These are phyloP conservation scores for Sporisorium iseilematis-ciliati DNA, from an alignment of 1,284 basidiomycete genomes.

Conservation along the genomic window DNA sequence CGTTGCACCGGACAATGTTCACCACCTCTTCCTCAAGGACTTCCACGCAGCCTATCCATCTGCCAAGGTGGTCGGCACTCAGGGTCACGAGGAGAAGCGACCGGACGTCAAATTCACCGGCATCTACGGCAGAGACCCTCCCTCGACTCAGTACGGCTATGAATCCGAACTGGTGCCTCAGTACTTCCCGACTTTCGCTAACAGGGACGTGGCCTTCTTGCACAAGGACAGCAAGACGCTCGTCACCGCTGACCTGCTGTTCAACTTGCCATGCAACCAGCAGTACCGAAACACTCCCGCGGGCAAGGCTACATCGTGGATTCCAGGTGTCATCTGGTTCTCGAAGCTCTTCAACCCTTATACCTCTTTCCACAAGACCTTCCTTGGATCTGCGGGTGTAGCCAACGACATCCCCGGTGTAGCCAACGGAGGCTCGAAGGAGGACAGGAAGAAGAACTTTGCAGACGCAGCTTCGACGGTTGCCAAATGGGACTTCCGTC, in stretches of 20 bases:
- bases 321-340: conserved; percentile 56
- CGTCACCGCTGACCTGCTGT: conserved; percentile 86
- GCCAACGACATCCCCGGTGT: conserved; percentile 38
- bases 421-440: conserved; percentile 67
- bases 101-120: conserved; percentile 71
- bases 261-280: conserved; percentile 88
- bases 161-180: conserved; percentile 51
- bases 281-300: conserved; percentile 72
- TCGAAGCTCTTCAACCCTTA: conserved; percentile 46
- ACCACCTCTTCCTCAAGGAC: conserved; percentile 71
- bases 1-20: conserved; percentile 72
- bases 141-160: conserved; percentile 51
- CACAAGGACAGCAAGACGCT: conserved; percentile 83
- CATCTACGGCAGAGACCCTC: conserved; percentile 56
- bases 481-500: conserved; percentile 84
- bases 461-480: conserved; percentile 76
- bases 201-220: conserved; percentile 89
- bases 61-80: conserved; percentile 71
- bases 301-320: conserved; percentile 47
- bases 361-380: conserved; percentile 46
- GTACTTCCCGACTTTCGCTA: conserved; percentile 84
- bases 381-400: conserved; percentile 48
- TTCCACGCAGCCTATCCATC: conserved; percentile 56
- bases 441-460: conserved; percentile 55
- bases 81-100: conserved; percentile 70